These are phyloP conservation scores for Chaetoscypha palmicola DNA, from an alignment of 2,329 filamentous ascomycete genomes.

Conservation along the genomic window DNA sequence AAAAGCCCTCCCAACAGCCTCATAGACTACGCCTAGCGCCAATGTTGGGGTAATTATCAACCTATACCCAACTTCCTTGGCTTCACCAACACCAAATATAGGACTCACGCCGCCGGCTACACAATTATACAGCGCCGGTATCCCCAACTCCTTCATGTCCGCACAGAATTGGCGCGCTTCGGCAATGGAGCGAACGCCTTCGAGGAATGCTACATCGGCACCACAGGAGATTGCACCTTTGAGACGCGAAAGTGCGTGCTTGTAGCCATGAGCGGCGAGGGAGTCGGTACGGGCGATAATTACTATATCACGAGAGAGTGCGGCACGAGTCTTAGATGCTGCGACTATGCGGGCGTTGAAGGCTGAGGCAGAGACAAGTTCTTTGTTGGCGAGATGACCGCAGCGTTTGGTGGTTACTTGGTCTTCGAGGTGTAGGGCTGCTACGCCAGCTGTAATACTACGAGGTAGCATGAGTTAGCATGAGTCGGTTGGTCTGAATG, in stretches of 20 bases:
- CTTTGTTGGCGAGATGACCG: constrained; percentile 56
- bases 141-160: constrained; percentile 37
- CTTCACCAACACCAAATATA: constrained; percentile 43
- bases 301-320: constrained; percentile 48
- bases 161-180: constrained; percentile 40
- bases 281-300: constrained; percentile 60
- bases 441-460: constrained; percentile 44
- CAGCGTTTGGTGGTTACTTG: constrained; percentile 59
- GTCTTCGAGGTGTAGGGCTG: constrained; percentile 56
- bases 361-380: constrained; percentile 44
- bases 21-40: constrained; percentile 5
- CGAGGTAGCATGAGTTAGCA: too few species aligned
- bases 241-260: constrained; percentile 46
- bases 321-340: constrained; percentile 42
- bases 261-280: constrained; percentile 48
- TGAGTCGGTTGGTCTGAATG: too few species aligned
- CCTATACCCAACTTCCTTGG: constrained; percentile 47
- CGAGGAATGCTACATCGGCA: constrained; percentile 54
- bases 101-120: constrained; percentile 51
- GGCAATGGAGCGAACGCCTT: constrained; percentile 47
- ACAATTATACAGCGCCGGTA: constrained; percentile 48
- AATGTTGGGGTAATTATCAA: constrained; percentile 47
- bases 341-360: constrained; percentile 48
- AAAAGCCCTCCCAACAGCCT: not conserved
- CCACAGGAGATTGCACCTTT: constrained; percentile 44